phyloP scores from a whole-genome alignment of 176 grass and related monocot genomes.

The Avena sativa region DNA sequence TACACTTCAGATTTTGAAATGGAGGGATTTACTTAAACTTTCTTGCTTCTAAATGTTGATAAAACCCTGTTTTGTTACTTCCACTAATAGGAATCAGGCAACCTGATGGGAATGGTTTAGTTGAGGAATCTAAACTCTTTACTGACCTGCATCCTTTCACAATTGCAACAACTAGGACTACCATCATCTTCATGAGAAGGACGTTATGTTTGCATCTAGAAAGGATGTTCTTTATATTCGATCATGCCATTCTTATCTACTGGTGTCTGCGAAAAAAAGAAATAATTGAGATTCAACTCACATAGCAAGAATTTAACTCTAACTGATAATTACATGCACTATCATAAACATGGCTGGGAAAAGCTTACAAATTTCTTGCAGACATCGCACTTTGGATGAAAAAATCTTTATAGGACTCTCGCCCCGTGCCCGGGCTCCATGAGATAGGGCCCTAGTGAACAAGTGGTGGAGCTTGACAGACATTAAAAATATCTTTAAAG shows the following conservation, averaged over 20 bases:
- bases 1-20: too few species aligned
- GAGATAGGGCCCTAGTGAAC: too few species aligned
- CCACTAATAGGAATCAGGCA: too few species aligned
- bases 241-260: conserved; percentile 69
- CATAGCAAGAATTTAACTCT: conserved; percentile 19
- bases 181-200: conserved; percentile 86
- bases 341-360: background rate
- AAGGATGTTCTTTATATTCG: conserved; percentile 91
- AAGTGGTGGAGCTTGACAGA: too few species aligned
- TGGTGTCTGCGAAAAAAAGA: conserved; percentile 64
- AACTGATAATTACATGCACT: conserved; percentile 6
- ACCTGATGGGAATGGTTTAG: too few species aligned
- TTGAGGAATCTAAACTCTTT: conserved; percentile 20
- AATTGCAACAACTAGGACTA: conserved; percentile 93
- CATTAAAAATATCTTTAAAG: too few species aligned
- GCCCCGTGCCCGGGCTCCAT: too few species aligned
- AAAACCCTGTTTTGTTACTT: too few species aligned
- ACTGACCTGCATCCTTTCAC: conserved; percentile 95
- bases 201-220: conserved; percentile 92
- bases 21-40: too few species aligned
- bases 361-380: conserved; percentile 80
- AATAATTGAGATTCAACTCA: conserved; percentile 24
- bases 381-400: conserved; percentile 90
- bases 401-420: conserved; percentile 59
- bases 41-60: too few species aligned